Conservation (phyloP, 441 rosid genomes). For the Brassica hybrid region DNA sequence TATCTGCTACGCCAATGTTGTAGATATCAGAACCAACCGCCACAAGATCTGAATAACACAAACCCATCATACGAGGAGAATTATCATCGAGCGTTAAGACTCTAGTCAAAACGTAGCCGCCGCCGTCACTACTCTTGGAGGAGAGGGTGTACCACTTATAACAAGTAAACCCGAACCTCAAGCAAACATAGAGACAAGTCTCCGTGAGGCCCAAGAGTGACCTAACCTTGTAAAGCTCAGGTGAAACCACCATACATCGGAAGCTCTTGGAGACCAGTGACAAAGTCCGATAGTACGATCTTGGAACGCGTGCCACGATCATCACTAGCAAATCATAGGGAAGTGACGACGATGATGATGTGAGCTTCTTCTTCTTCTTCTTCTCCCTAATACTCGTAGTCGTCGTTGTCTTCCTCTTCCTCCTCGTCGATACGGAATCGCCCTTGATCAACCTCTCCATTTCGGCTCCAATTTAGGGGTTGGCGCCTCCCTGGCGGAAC, state of each 20-base stretch:
- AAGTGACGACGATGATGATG: neutral
- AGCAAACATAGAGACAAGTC: neutral
- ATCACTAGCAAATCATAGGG: neutral
- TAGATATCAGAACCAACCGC: too few relatives aligned
- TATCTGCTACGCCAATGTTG: too few relatives aligned
- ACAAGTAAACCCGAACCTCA: neutral
- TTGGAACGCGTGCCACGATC: neutral
- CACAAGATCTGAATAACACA: too few relatives aligned
- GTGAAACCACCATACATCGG: neutral
- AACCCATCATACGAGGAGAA: too few relatives aligned
- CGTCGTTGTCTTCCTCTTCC: neutral
- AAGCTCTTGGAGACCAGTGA: too few relatives aligned
- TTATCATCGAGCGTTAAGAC: too few relatives aligned
- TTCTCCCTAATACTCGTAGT: neutral
- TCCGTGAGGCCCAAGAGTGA: neutral
- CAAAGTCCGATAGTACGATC: too few relatives aligned
- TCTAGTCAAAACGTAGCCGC: too few relatives aligned
- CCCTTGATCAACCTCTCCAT: neutral
- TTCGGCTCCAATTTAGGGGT: neutral
- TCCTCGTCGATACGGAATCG: neutral
- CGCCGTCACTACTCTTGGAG: too few relatives aligned
- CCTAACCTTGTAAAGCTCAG: neutral
- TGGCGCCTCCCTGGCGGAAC: too few relatives aligned
- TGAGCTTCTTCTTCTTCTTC: neutral
- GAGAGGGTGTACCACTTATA: too few relatives aligned